Conservation (phyloP, 345 rosid species). For the Lepidium africanum region DNA sequence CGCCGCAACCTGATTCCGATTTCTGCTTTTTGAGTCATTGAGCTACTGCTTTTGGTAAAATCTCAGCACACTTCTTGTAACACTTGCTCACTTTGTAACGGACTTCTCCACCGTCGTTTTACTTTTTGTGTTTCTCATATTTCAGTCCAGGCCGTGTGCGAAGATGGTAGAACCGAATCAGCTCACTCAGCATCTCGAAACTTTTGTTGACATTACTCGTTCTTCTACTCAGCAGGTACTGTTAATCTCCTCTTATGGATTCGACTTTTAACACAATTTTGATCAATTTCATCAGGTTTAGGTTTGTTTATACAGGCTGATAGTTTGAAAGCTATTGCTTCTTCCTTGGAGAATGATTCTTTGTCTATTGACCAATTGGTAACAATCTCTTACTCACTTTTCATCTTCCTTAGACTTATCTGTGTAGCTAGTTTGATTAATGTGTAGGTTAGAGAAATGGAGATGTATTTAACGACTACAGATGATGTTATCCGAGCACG, state of each 20-base stretch:
- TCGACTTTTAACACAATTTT: not conserved
- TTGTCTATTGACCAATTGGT: conserved; percentile 56
- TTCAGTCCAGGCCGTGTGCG: not conserved
- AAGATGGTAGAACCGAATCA: conserved; percentile 45
- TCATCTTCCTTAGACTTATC: not conserved
- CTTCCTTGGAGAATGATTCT: conserved; percentile 48
- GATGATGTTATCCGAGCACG: conserved; percentile 64
- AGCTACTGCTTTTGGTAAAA: not conserved
- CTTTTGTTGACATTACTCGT: conserved; percentile 52
- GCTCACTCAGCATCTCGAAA: conserved; percentile 52
- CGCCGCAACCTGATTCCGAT: not conserved
- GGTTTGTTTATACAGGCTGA: conserved; percentile 40
- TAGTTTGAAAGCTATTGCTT: conserved; percentile 50
- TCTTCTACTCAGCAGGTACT: conserved; percentile 54
- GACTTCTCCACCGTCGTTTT: too few species aligned
- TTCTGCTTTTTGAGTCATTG: not conserved
- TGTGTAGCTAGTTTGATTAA: not conserved
- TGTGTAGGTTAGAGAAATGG: conserved; percentile 75
- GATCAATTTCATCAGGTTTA: not conserved
- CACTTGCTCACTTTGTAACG: not conserved
- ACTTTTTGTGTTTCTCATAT: too few species aligned
- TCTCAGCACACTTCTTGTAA: not conserved
- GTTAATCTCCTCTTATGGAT: not conserved
- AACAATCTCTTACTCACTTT: not conserved
- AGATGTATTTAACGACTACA: conserved; percentile 65